Evolutionary conservation across 345 rosid genomes (phyloP).

Genomic region (Streptanthus diversifolius): DNA sequence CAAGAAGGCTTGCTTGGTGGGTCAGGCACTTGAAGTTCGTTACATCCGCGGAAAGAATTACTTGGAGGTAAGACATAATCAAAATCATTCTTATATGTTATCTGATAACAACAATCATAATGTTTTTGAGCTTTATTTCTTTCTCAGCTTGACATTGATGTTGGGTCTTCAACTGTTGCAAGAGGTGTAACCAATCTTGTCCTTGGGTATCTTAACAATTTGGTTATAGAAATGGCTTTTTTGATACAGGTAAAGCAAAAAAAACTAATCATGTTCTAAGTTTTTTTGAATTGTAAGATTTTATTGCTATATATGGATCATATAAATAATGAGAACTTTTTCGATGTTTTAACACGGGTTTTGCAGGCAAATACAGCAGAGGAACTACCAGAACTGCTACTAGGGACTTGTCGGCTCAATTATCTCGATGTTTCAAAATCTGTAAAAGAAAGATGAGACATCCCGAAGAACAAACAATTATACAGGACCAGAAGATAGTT

Average conservation of each 20-base stretch:
- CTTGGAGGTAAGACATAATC: conserved; percentile 59
- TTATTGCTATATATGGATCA: not conserved
- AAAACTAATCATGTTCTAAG: not conserved
- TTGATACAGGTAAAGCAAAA: conserved; percentile 60
- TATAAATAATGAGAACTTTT: not conserved
- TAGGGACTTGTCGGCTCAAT: conserved; percentile 83
- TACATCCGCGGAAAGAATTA: conserved; percentile 73
- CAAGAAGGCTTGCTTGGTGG: conserved; percentile 78
- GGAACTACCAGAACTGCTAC: conserved; percentile 80
- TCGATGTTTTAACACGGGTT: not conserved
- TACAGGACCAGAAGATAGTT: too few species aligned
- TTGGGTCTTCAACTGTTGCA: conserved; percentile 90
- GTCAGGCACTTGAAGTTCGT: conserved; percentile 64
- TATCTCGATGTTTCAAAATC: conserved; percentile 66
- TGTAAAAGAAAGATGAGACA: conserved; percentile 32
- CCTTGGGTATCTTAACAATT: conserved; percentile 73
- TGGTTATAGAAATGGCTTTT: conserved; percentile 94
- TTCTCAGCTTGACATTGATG: conserved; percentile 69
- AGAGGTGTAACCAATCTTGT: conserved; percentile 79
- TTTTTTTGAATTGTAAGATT: not conserved
- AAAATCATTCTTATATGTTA: not conserved
- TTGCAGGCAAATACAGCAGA: conserved; percentile 76
- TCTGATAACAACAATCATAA: not conserved
- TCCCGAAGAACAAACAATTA: not conserved
- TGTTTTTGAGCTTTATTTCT: not conserved